These are phyloP conservation scores for Kluyveromyces dobzhanskii DNA, from an alignment of 805 yeast genomes.

Conservation along the genomic window DNA sequence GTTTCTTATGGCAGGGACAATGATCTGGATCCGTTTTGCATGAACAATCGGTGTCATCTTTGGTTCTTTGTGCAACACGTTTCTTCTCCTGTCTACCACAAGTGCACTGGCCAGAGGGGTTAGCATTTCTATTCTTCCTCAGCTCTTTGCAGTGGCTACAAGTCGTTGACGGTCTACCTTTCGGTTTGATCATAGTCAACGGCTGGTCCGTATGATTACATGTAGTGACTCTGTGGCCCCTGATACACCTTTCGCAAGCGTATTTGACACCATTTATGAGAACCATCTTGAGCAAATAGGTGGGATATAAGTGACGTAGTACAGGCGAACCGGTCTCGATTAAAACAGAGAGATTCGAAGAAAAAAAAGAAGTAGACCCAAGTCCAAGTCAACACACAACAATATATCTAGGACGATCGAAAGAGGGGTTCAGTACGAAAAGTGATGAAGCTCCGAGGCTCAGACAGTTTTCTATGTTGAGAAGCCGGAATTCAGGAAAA, in stretches of 20 bases:
- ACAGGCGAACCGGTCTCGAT: too few species aligned
- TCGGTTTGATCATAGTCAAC: constrained; percentile 86
- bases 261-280: constrained; percentile 86
- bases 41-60: constrained; percentile 24
- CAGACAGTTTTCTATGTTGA: too few species aligned
- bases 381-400: too few species aligned
- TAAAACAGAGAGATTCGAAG: too few species aligned
- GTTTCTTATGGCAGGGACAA: constrained; percentile 8
- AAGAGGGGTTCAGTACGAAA: too few species aligned
- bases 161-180: constrained; percentile 92
- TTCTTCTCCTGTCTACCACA: constrained; percentile 51
- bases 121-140: constrained; percentile 57
- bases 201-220: constrained; percentile 92
- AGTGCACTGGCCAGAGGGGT: constrained; percentile 51
- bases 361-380: too few species aligned
- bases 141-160: constrained; percentile 79
- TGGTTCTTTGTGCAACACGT: constrained; percentile 28
- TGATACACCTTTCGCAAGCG: constrained; percentile 92
- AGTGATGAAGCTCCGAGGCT: too few species aligned
- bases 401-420: too few species aligned
- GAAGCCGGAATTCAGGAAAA: too few species aligned
- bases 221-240: constrained; percentile 93
- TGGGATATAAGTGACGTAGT: too few species aligned
- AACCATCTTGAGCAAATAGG: constrained; percentile 47
- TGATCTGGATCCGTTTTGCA: constrained; percentile 8